Base-by-base conservation (phyloP, 2,329 filamentous ascomycete genomes). In the Penicillium rolfsii region DNA sequence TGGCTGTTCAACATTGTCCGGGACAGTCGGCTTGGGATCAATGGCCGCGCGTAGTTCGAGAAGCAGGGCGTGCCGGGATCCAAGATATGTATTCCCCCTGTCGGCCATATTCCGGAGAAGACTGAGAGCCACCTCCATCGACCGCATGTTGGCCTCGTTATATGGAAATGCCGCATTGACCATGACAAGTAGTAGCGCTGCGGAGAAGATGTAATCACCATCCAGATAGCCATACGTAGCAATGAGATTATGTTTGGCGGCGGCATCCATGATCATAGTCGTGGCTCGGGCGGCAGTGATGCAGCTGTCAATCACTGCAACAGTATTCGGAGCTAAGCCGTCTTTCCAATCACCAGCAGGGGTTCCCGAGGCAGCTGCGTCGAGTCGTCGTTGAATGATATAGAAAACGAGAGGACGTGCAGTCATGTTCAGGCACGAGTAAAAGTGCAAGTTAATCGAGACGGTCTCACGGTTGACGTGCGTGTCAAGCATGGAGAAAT, bases 171-270 rank as follows among this genome's bases (percentile, higher is more conserved):
- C 80, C 9, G 81, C 79, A 67, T 83, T 83, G 22, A 83, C 80
- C 80, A 85, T 83, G 26, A 85, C 80, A 5, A 86, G 77, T 2
- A 85, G 77, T 11, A 85, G 78, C 11, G 82, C 79, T 1, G 83
- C 82, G 0, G 81, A 84, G 65, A 85, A 85, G 26, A 81, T 78
- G 65, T 85, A 83, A 61, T 86, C 84, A 16, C 82, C 80, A 60
- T 86, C 84, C 75, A 85, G 83, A 67, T 84, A 86, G 26, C 84
- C 84, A 65, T 84, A 85, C 0, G 83, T 85, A 22, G 83, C 82
- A 79, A 57, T 46, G 9, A 85, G 75, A 59, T 84, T 79, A 60
- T 82, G 78, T 63, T 81, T 79, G 1, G 80, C 73, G 1, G 83
- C 82, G 16, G 79, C 74, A 41, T 77, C 75, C 80, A 84, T 83